These are phyloP conservation scores for Davidsoniella eucalypti DNA, from an alignment of 2,329 filamentous ascomycete genomes.

Conservation along the genomic window DNA sequence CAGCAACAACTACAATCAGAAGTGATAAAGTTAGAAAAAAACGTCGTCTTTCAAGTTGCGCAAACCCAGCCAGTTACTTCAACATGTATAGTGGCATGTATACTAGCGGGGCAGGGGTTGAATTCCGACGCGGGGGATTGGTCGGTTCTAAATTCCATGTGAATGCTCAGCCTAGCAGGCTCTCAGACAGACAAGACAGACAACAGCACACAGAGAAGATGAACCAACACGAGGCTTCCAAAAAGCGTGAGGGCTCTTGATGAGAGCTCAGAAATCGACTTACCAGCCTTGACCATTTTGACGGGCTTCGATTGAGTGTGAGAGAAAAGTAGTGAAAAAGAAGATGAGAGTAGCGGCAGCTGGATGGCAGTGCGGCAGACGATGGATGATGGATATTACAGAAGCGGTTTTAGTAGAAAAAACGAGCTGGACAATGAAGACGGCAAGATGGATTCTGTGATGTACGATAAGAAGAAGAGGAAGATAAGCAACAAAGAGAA, in stretches of 20 bases:
- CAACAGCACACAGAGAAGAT: background rate
- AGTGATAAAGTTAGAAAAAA: slow-evolving; percentile 12
- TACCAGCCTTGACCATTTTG: slow-evolving; percentile 47
- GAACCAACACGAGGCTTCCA: background rate
- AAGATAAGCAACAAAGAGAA: slow-evolving; percentile 1
- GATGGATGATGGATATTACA: background rate
- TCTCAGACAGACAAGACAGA: background rate
- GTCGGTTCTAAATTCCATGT: background rate
- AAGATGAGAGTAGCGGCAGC: slow-evolving; percentile 1
- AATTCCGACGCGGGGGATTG: background rate
- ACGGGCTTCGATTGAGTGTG: slow-evolving; percentile 14
- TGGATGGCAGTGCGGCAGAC: background rate
- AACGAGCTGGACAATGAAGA: slow-evolving; percentile 1
- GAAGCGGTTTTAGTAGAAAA: slow-evolving; percentile 1
- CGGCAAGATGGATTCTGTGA: background rate
- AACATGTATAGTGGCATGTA: background rate
- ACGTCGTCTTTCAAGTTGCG: too few relatives aligned
- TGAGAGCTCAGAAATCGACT: slow-evolving; percentile 14
- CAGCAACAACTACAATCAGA: slow-evolving; percentile 53
- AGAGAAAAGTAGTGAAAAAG: slow-evolving; percentile 3
- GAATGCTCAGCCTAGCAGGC: background rate
- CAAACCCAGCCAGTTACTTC: too few relatives aligned
- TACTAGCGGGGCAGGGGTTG: background rate
- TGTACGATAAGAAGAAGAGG: slow-evolving; percentile 8
- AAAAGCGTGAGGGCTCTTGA: background rate